Percentiles rank a stretch among this genome's conserved stretches.
Conservation (phyloP, 2,329 filamentous ascomycete species). For the Corinectria fuckeliana region DNA sequence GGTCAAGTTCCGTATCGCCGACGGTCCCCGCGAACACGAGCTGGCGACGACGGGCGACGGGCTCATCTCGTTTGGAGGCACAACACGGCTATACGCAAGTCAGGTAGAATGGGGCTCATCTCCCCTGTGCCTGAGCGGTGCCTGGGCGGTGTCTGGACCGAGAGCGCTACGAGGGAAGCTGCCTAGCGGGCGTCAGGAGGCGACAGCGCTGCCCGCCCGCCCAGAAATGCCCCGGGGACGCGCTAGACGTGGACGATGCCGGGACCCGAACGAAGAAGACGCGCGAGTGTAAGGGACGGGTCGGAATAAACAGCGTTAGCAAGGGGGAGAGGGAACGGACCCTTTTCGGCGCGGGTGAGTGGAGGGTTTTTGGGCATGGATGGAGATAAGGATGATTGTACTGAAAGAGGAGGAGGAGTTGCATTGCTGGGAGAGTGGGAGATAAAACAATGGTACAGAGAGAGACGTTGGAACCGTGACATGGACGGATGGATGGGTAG, state of each 20-base stretch:
- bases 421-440: background rate
- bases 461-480: conserved; percentile 3
- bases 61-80: background rate
- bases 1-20: background rate
- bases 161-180: background rate
- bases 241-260: background rate
- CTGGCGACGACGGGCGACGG: background rate
- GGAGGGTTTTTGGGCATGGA: background rate
- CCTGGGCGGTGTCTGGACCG: background rate
- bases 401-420: background rate
- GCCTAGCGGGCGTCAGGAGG: background rate
- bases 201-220: background rate
- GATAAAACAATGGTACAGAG: background rate
- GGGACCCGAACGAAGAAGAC: background rate
- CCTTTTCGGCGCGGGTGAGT: background rate
- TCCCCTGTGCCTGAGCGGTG: background rate
- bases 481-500: too few species aligned
- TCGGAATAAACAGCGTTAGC: background rate
- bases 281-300: background rate
- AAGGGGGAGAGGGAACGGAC: background rate
- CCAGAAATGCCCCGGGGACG: background rate
- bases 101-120: background rate
- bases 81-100: background rate
- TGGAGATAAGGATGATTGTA: conserved; percentile 1
- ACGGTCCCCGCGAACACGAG: background rate